Evolutionary conservation across 2,329 filamentous ascomycete species (phyloP), one percentile per base, ranked within the genome.

Genomic region (Apiospora saccharicola): DNA sequence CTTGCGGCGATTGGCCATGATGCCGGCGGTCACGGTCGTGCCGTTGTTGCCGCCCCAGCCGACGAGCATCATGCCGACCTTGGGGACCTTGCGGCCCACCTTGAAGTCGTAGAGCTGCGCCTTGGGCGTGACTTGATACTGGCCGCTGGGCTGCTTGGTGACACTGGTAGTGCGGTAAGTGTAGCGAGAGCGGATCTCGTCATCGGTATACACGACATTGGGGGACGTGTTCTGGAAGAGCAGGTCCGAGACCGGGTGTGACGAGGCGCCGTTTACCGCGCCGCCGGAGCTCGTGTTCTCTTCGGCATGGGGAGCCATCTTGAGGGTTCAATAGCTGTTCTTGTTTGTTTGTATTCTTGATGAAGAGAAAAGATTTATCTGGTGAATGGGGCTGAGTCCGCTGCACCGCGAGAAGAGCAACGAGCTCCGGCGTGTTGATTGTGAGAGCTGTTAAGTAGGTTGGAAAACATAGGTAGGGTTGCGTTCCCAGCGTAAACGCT

Each of bases 41-140:
- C 96, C 96, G 82, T 99, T 99, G 90, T 99, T 99, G 81, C 96
- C 96, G 84, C 96, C 96, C 91, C 93, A 96, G 75, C 96, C 96
- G 77, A 99, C 96, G 76, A 99, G 90, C 96, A 99, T 98, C 87
- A 98, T 90, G 81, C 96, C 96, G 77, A 94, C 90, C 89, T 96
- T 97, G 84, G 95, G 94, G 73, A 98, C 90, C 84, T 93, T 94
- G 83, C 96, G 94, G 82, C 98, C 93, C 80, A 96, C 94, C 89
- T 98, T 97, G 93, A 99, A 98, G 88, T 98, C 93, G 84, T 98
- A 99, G 77, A 92, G 86, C 75, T 93, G 96, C 86, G 97, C 93
- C 84, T 93, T 93, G 79, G 96, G 96, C 74, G 90, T 92, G 74
- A 95, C 96, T 73, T 95, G 89, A 82, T 92, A 92, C 84, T 93